Evolutionary conservation across 2,329 filamentous ascomycete genomes (phyloP).

Genomic region (Aureobasidium subglaciale): DNA sequence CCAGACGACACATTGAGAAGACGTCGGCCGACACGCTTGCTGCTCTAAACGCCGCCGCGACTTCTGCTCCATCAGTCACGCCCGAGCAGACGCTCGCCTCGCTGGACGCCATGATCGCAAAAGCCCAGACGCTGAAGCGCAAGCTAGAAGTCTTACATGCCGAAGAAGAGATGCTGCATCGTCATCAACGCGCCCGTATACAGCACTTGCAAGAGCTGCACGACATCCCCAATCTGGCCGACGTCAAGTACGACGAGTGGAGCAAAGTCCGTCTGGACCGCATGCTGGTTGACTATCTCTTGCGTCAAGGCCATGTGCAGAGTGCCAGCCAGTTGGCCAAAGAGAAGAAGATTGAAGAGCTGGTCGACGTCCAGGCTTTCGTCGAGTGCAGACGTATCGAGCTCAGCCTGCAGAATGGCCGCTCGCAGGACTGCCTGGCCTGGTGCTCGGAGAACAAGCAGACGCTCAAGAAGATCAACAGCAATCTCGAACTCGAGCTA

Average conservation of each 20-base stretch:
- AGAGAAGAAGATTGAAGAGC: conserved; percentile 67
- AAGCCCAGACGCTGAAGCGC: conserved; percentile 79
- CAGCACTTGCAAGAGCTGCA: conserved; percentile 76
- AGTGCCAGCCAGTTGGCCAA: conserved; percentile 68
- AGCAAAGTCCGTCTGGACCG: conserved; percentile 73
- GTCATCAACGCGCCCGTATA: conserved; percentile 68
- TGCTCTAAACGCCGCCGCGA: conserved; percentile 45
- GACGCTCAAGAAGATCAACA: conserved; percentile 79
- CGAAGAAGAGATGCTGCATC: conserved; percentile 72
- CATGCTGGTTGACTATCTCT: conserved; percentile 83
- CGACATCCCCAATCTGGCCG: conserved; percentile 69
- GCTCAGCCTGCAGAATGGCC: conserved; percentile 61
- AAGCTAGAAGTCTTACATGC: conserved; percentile 72
- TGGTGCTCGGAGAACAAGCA: conserved; percentile 96
- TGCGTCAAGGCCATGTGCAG: conserved; percentile 73
- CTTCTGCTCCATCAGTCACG: conserved; percentile 42
- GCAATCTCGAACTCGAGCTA: conserved; percentile 85
- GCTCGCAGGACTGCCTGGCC: conserved; percentile 68
- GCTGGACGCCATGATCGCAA: conserved; percentile 76
- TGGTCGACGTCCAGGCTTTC: conserved; percentile 88
- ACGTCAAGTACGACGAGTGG: conserved; percentile 93
- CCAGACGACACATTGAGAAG: conserved; percentile 69
- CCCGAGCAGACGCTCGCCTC: conserved; percentile 49
- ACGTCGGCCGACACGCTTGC: conserved; percentile 36
- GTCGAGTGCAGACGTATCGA: conserved; percentile 73